These are phyloP conservation scores for Rhodotorula sp. DNA, from an alignment of 1,284 basidiomycete genomes.

Conservation along the genomic window DNA sequence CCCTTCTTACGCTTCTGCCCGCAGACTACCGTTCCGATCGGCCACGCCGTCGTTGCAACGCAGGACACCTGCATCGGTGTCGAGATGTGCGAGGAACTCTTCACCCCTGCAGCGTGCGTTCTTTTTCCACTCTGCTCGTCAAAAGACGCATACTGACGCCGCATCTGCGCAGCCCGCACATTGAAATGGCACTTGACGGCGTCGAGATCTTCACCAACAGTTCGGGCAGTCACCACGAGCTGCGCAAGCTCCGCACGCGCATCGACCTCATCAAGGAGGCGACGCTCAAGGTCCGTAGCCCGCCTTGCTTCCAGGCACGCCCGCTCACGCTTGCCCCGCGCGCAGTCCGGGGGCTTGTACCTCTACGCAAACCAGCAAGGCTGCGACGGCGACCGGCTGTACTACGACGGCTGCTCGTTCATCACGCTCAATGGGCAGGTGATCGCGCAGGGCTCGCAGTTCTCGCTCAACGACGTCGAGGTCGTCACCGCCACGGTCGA, in stretches of 20 bases:
- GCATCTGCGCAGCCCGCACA: conserved; percentile 72
- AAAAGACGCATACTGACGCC: not conserved
- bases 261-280: conserved; percentile 97
- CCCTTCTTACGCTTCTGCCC: not conserved
- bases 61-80: conserved; percentile 94
- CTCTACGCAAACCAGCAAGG: conserved; percentile 99
- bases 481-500: conserved; percentile 94
- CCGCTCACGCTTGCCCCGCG: not conserved
- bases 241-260: conserved; percentile 86
- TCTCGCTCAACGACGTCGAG: conserved; percentile 92
- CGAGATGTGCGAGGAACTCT: conserved; percentile 95
- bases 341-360: conserved; percentile 91
- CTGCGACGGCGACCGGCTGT: conserved; percentile 94
- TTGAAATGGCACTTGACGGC: conserved; percentile 93
- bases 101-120: conserved; percentile 83
- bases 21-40: conserved; percentile 77
- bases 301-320: not conserved
- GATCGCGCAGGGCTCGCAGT: conserved; percentile 93
- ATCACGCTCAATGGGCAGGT: conserved; percentile 92
- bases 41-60: conserved; percentile 90
- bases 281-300: conserved; percentile 72
- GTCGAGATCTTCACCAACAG: conserved; percentile 99
- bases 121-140: not conserved
- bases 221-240: conserved; percentile 94
- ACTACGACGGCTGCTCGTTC: conserved; percentile 96